A percentile compares a stretch with the other conserved stretches of the same genome.
Evolutionary conservation across 2,329 filamentous ascomycete genomes (phyloP).

Genomic region (Cytospora chrysosperma): DNA sequence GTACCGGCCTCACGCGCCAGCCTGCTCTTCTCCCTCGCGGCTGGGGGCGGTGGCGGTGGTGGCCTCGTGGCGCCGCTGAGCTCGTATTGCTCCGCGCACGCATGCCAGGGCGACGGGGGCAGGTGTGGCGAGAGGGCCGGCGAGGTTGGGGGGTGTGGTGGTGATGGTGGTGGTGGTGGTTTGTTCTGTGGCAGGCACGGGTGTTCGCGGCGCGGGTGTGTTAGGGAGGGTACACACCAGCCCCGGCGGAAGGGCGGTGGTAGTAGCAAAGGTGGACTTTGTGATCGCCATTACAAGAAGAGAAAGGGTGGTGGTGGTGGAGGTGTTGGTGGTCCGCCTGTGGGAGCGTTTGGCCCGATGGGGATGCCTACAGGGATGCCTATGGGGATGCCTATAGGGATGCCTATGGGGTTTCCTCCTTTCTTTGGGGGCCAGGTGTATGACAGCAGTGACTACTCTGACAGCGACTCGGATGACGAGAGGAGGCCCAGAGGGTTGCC

Average conservation of each 20-base stretch:
- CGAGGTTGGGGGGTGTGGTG: background rate
- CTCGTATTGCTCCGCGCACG: conserved; percentile 19
- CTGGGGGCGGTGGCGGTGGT: background rate
- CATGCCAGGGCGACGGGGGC: conserved; percentile 16
- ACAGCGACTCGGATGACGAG: conserved; percentile 5
- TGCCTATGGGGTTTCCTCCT: conserved; percentile 6
- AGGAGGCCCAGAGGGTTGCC: conserved; percentile 6
- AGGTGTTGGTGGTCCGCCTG: background rate
- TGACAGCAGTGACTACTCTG: conserved; percentile 11
- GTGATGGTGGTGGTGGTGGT: no score
- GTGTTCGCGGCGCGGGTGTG: conserved; percentile 11
- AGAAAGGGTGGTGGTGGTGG: background rate
- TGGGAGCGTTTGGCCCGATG: conserved; percentile 1
- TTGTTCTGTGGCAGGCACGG: conserved; percentile 14
- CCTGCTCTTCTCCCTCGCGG: no score
- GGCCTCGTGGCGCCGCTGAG: background rate
- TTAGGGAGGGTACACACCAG: background rate
- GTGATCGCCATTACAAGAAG: conserved; percentile 14
- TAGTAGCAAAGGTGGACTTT: background rate
- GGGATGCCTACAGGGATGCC: no score
- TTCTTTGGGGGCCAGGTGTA: conserved; percentile 3
- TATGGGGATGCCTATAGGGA: no score
- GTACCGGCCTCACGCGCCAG: conserved; percentile 4
- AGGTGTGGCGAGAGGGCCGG: conserved; percentile 8
- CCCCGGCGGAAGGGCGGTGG: background rate